phyloP scores from a whole-genome alignment of 176 grass and related monocot genomes.

The Triticum urartu region DNA sequence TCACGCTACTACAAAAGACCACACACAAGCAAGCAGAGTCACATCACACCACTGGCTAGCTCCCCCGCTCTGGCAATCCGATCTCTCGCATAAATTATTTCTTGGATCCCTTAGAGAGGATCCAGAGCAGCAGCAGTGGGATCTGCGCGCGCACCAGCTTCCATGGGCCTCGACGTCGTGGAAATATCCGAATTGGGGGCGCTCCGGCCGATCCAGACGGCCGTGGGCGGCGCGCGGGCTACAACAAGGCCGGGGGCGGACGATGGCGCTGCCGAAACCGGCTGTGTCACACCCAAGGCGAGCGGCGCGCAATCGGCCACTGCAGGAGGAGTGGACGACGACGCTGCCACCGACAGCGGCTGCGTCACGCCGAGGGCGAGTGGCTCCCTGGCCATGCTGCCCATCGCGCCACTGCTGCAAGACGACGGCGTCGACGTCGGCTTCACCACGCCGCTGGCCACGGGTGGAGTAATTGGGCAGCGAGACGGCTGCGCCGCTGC shows the following conservation, averaged over 20 bases:
- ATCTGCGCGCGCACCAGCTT: background rate
- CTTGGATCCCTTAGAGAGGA: background rate
- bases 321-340: conserved; percentile 27
- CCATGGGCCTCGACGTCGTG: conserved; percentile 57
- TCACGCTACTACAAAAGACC: background rate
- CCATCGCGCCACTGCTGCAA: background rate
- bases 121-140: background rate
- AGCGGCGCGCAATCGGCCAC: background rate
- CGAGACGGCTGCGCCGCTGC: background rate
- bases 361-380: conserved; percentile 45
- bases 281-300: conserved; percentile 46
- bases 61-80: background rate
- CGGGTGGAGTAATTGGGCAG: background rate
- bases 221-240: background rate
- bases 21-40: background rate
- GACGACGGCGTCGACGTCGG: background rate
- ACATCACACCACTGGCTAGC: conserved; percentile 1
- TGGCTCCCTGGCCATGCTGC: background rate
- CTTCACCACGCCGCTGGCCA: conserved; percentile 49
- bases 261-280: background rate
- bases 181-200: conserved; percentile 44
- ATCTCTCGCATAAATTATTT: background rate
- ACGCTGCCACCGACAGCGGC: background rate
- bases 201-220: conserved; percentile 44
- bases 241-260: conserved; percentile 19